Evolutionary conservation across 352 stramenopile species (phyloP).

Genomic region (Pythium sp.): DNA sequence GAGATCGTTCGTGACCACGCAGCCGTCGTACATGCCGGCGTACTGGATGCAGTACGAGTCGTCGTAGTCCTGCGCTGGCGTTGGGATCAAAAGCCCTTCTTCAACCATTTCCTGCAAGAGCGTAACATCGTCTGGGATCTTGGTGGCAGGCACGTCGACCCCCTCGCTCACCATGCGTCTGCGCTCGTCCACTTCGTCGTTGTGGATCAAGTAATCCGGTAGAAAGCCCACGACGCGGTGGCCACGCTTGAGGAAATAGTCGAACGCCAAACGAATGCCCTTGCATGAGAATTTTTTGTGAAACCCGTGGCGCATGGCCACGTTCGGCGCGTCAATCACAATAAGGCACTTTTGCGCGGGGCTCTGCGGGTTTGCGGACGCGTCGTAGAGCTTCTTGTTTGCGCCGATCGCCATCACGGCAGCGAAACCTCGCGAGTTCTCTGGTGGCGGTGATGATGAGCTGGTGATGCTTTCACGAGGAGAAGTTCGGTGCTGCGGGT

Average conservation of each 20-base stretch:
- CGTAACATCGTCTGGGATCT: slow-evolving; percentile 69
- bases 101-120: slow-evolving; percentile 70
- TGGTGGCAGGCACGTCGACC: slow-evolving; percentile 37
- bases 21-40: slow-evolving; percentile 64
- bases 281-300: slow-evolving; percentile 73
- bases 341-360: slow-evolving; percentile 43
- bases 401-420: slow-evolving; percentile 44
- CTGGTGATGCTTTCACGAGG: not conserved
- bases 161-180: slow-evolving; percentile 22
- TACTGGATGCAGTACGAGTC: slow-evolving; percentile 91
- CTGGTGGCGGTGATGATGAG: not conserved
- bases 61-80: slow-evolving; percentile 86
- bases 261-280: slow-evolving; percentile 65
- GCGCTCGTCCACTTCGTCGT: slow-evolving; percentile 40
- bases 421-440: slow-evolving; percentile 28
- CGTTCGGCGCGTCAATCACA: slow-evolving; percentile 70
- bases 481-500: not conserved
- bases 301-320: slow-evolving; percentile 79
- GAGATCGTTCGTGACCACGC: slow-evolving; percentile 87
- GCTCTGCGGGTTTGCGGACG: slow-evolving; percentile 20
- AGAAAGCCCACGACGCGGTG: slow-evolving; percentile 84
- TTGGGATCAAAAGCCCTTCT: slow-evolving; percentile 72
- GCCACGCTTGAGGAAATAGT: slow-evolving; percentile 66
- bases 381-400: slow-evolving; percentile 22
- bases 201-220: slow-evolving; percentile 76